These are phyloP conservation scores for Pythium brachiatum DNA, from an alignment of 352 stramenopile genomes.

Conservation along the genomic window DNA sequence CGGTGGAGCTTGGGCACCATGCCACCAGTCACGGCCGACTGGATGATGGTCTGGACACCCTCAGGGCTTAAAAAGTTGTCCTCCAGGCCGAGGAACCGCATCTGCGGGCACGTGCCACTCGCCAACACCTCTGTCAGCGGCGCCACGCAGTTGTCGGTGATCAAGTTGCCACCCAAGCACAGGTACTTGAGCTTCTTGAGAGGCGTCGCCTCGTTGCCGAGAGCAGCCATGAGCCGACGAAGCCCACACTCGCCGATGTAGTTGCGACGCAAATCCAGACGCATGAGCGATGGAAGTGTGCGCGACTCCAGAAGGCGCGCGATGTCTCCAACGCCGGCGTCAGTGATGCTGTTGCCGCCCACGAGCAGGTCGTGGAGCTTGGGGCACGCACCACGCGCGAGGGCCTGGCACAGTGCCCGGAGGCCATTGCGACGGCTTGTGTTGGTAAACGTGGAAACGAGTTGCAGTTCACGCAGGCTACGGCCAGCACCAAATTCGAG, in stretches of 20 bases:
- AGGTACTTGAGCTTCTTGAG: slow-evolving; percentile 52
- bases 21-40: slow-evolving; percentile 41
- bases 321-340: slow-evolving; percentile 49
- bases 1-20: slow-evolving; percentile 50
- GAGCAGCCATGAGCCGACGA: slow-evolving; percentile 33
- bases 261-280: slow-evolving; percentile 65
- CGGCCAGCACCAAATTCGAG: slow-evolving; percentile 37
- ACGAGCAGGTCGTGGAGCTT: slow-evolving; percentile 54
- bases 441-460: slow-evolving; percentile 73
- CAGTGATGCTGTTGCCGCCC: slow-evolving; percentile 62
- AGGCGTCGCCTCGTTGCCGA: slow-evolving; percentile 20
- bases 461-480: slow-evolving; percentile 50
- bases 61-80: slow-evolving; percentile 75
- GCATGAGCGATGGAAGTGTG: slow-evolving; percentile 35
- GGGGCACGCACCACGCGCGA: slow-evolving; percentile 47
- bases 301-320: slow-evolving; percentile 38
- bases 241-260: slow-evolving; percentile 69
- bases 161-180: slow-evolving; percentile 77
- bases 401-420: slow-evolving; percentile 35
- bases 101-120: slow-evolving; percentile 33
- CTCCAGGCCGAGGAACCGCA: slow-evolving; percentile 75
- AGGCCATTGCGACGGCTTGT: slow-evolving; percentile 54
- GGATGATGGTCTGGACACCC: slow-evolving; percentile 61
- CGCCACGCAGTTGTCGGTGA: slow-evolving; percentile 73
- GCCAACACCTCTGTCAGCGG: slow-evolving; percentile 44